Evolutionary conservation across 331 rosid species (phyloP).

Genomic region (Rosa hybrid): DNA sequence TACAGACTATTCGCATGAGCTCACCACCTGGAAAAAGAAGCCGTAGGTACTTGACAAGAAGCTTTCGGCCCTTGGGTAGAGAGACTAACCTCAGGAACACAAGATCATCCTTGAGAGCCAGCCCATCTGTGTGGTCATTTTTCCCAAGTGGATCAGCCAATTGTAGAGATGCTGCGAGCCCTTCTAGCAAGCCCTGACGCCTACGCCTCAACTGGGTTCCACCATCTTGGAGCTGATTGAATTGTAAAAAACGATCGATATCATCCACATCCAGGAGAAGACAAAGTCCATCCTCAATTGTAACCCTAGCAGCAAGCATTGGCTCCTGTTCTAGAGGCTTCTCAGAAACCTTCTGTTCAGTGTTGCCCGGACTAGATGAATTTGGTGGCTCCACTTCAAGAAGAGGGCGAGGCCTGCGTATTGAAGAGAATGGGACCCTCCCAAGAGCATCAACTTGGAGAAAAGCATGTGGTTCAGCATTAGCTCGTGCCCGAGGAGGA

Average conservation of each 20-base stretch:
- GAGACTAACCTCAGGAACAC: constrained; percentile 75
- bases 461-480: constrained; percentile 79
- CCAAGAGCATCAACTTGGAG: constrained; percentile 96
- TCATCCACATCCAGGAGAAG: constrained; percentile 92
- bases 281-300: constrained; percentile 88
- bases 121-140: constrained; percentile 69
- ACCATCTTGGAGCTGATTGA: constrained; percentile 74
- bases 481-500: constrained; percentile 73
- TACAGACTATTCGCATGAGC: constrained; percentile 85
- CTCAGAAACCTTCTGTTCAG: constrained; percentile 69
- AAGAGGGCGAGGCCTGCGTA: constrained; percentile 94
- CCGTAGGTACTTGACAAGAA: constrained; percentile 66
- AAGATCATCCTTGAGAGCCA: constrained; percentile 78
- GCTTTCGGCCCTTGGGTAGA: constrained; percentile 86
- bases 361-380: constrained; percentile 42
- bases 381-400: constrained; percentile 83
- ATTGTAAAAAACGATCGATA: constrained; percentile 79
- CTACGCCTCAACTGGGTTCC: constrained; percentile 66
- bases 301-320: constrained; percentile 87
- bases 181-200: constrained; percentile 76
- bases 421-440: constrained; percentile 90
- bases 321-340: constrained; percentile 97
- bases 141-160: constrained; percentile 81
- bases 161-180: constrained; percentile 81
- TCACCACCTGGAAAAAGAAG: constrained; percentile 75